phyloP scores from a whole-genome alignment of 179 eudicot species.

The Corrigiola litoralis region DNA sequence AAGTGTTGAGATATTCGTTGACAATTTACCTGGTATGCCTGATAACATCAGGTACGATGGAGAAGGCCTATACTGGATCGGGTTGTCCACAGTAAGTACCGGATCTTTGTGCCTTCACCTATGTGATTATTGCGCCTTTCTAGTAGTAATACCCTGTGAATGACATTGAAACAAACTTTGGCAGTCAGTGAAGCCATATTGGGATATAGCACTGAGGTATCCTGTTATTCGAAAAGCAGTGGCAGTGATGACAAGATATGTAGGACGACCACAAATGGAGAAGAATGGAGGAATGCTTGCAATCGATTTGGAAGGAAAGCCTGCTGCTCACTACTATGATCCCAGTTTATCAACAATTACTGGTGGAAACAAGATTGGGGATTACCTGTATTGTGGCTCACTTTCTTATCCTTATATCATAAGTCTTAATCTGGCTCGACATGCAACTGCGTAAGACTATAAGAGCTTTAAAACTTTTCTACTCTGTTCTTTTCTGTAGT shows the following conservation, averaged over 20 bases:
- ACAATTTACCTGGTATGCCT: constrained; percentile 74
- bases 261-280: constrained; percentile 28
- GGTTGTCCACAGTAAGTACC: no score
- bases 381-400: constrained; percentile 42
- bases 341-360: constrained; percentile 21
- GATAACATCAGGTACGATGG: constrained; percentile 87
- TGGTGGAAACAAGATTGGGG: constrained; percentile 39
- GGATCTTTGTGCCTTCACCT: no score
- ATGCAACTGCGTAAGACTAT: neutral
- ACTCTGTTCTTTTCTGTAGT: no score
- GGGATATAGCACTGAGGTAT: constrained; percentile 33
- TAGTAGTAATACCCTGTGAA: no score
- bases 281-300: constrained; percentile 43
- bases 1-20: constrained; percentile 53
- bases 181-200: constrained; percentile 34
- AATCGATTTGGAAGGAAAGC: constrained; percentile 53
- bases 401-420: constrained; percentile 30
- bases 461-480: no score
- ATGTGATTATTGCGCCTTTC: no score
- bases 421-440: constrained; percentile 39
- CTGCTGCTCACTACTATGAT: constrained; percentile 41
- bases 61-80: constrained; percentile 80
- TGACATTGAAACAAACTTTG: no score
- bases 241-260: constrained; percentile 33
- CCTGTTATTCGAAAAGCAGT: constrained; percentile 42